A percentile compares a stretch with the other conserved stretches of the same genome.
Conservation (phyloP, 116 monocot genomes). For the Thalassia testudinum region DNA sequence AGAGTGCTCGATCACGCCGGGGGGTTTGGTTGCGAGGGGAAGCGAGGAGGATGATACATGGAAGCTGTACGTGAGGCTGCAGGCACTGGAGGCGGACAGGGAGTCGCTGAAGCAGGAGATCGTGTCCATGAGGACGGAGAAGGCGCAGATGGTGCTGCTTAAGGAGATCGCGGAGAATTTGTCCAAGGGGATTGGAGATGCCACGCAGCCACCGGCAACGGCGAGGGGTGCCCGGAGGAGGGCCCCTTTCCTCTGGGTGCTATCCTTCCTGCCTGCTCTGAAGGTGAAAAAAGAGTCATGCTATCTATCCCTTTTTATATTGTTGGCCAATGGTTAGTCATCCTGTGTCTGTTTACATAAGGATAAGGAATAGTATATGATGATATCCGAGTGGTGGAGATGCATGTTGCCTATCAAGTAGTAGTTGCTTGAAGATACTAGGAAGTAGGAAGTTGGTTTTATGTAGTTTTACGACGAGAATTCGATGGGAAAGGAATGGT, state of each 20-base stretch:
- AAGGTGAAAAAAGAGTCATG: conserved; percentile 34
- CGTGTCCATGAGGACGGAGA: conserved; percentile 55
- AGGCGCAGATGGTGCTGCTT: conserved; percentile 51
- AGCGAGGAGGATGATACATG: conserved; percentile 29
- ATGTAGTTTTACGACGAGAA: too few relatives aligned
- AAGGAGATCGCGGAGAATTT: conserved; percentile 71
- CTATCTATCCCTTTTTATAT: background rate
- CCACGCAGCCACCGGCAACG: background rate
- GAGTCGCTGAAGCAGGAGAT: conserved; percentile 75
- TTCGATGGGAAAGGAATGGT: too few relatives aligned
- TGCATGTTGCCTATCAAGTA: too few relatives aligned
- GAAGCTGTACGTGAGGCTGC: conserved; percentile 56
- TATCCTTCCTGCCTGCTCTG: conserved; percentile 28
- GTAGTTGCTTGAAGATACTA: too few relatives aligned
- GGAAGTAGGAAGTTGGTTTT: too few relatives aligned
- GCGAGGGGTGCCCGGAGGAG: conserved; percentile 19
- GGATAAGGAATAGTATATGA: too few relatives aligned
- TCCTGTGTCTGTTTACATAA: too few relatives aligned
- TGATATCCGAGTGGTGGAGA: too few relatives aligned
- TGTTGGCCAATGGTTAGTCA: too few relatives aligned
- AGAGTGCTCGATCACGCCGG: background rate
- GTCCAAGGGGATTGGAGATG: conserved; percentile 21
- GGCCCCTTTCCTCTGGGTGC: conserved; percentile 5
- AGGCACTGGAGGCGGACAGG: conserved; percentile 72
- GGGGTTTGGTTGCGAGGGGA: background rate